phyloP scores from a whole-genome alignment of 768 basidiomycete genomes.

The Mycena belliarum region DNA sequence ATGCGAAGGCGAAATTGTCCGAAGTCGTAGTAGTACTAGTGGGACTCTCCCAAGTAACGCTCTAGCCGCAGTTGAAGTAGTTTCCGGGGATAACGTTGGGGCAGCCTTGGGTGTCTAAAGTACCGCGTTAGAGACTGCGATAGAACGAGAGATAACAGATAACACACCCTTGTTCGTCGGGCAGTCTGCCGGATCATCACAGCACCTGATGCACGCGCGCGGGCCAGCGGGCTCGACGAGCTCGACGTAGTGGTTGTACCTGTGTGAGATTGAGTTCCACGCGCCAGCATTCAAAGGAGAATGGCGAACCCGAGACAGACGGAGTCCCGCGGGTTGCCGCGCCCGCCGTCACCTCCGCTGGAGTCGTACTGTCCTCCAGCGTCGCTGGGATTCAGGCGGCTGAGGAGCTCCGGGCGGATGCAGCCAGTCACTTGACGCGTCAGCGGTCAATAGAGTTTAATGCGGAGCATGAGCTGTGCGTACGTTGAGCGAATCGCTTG shows the following conservation, averaged over 20 bases:
- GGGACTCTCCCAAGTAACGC: neutral
- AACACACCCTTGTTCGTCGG: slow-evolving; percentile 47
- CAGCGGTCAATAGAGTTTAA: neutral
- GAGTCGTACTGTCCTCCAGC: slow-evolving; percentile 61
- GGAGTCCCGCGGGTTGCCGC: slow-evolving; percentile 53
- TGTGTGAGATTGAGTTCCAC: slow-evolving; percentile 13
- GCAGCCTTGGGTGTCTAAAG: slow-evolving; percentile 50
- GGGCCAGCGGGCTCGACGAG: slow-evolving; percentile 52
- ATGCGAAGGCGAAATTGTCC: neutral
- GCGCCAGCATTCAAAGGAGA: neutral
- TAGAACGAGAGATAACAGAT: neutral
- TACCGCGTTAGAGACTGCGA: neutral
- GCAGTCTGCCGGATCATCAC: slow-evolving; percentile 55
- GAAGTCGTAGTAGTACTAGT: neutral
- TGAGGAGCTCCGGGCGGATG: slow-evolving; percentile 44
- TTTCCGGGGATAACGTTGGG: slow-evolving; percentile 53
- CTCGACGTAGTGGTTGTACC: slow-evolving; percentile 63
- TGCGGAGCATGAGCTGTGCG: slow-evolving; percentile 18
- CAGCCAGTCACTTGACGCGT: slow-evolving; percentile 52
- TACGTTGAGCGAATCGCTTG: slow-evolving; percentile 47
- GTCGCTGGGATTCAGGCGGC: slow-evolving; percentile 48
- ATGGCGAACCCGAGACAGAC: slow-evolving; percentile 48
- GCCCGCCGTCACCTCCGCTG: slow-evolving; percentile 51
- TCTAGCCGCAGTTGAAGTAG: slow-evolving; percentile 52
- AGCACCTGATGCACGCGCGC: slow-evolving; percentile 61